A percentile compares a stretch with the other conserved stretches of the same genome.
Conservation (phyloP, 2,329 filamentous ascomycete genomes). For the Fusarium bactridioides region DNA sequence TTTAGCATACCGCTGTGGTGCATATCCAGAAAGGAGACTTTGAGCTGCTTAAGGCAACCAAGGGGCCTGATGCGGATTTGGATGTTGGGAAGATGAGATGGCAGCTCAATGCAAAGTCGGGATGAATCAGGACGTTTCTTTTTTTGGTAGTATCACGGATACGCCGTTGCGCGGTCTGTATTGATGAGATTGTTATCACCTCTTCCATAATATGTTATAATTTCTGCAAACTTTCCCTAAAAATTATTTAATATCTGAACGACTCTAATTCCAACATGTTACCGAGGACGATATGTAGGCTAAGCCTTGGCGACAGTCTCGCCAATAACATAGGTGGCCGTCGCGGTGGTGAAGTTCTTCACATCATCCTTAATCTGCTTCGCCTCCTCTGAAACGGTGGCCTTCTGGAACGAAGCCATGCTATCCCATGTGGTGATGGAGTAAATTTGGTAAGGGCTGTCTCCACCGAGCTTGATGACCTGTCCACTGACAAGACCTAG, state of each 20-base stretch:
- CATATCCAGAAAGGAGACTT: constrained; percentile 7
- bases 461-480: constrained; percentile 6
- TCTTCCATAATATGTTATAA: background rate
- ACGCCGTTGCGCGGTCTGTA: fast-evolving
- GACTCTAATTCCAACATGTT: fast-evolving
- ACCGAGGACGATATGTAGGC: fast-evolving
- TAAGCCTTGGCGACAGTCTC: background rate
- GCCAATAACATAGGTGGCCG: background rate
- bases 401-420: constrained; percentile 12
- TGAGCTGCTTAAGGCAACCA: background rate
- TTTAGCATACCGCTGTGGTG: background rate
- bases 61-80: background rate
- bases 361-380: constrained; percentile 1
- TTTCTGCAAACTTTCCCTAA: fast-evolving
- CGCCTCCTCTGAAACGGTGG: background rate
- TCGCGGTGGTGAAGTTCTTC: constrained; percentile 10
- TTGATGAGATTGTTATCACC: background rate
- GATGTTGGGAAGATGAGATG: constrained; percentile 1
- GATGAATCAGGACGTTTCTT: background rate
- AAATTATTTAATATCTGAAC: fast-evolving
- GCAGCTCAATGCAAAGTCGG: background rate
- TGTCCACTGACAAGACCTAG: background rate
- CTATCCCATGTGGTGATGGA: constrained; percentile 6
- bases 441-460: constrained; percentile 5
- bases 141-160: fast-evolving